These are phyloP conservation scores for Fusarium nisikadoi DNA, from an alignment of 2,329 filamentous ascomycete genomes.

Conservation along the genomic window DNA sequence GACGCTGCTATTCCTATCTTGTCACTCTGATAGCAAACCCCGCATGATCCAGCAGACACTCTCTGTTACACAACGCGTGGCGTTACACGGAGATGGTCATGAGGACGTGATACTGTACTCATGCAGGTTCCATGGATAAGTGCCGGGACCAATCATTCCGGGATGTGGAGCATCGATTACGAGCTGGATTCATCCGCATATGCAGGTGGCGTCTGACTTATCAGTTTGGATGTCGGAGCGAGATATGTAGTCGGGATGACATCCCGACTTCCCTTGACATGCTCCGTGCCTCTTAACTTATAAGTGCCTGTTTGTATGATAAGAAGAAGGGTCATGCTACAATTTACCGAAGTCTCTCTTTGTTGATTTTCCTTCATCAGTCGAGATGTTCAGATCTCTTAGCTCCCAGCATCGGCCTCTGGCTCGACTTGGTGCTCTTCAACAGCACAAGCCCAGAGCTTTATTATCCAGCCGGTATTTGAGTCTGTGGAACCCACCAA, in stretches of 20 bases:
- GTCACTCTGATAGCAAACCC: neutral
- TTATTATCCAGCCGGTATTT: conserved; percentile 6
- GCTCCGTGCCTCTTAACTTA: neutral
- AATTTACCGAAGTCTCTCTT: neutral
- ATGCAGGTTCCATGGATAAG: conserved; percentile 13
- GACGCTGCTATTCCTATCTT: conserved; percentile 17
- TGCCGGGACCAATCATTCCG: neutral
- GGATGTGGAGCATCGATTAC: neutral
- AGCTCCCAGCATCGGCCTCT: conserved; percentile 9
- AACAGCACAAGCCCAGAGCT: neutral
- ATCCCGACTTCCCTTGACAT: conserved; percentile 15
- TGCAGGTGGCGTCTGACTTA: neutral
- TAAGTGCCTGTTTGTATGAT: neutral
- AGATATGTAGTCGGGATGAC: conserved; percentile 17
- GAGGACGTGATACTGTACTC: conserved; percentile 18
- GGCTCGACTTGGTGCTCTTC: conserved; percentile 2
- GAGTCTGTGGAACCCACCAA: conserved; percentile 32
- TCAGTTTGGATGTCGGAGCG: neutral
- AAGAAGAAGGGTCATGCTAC: neutral
- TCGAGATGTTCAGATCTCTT: conserved; percentile 25
- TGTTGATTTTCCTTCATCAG: neutral
- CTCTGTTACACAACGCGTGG: neutral
- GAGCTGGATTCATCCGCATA: conserved; percentile 9
- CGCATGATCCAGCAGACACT: neutral
- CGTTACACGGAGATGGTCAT: conserved; percentile 29